phyloP scores from a whole-genome alignment of 2,329 filamentous ascomycete species.

The Rosellinia necatrix region DNA sequence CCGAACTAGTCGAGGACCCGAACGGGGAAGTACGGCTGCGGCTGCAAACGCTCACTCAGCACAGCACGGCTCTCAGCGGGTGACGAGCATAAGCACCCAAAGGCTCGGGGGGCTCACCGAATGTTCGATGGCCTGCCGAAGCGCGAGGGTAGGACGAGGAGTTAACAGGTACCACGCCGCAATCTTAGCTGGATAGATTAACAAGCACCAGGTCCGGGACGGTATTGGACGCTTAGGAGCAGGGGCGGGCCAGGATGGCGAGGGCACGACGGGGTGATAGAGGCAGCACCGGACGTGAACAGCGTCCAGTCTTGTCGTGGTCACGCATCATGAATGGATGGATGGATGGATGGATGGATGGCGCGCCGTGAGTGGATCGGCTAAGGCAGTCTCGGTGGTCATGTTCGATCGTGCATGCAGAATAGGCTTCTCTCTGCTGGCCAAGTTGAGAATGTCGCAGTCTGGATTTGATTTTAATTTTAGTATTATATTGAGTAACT shows the following conservation, averaged over 20 bases:
- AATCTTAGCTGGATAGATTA: conserved; percentile 17
- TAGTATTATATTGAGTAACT: conserved; percentile 3
- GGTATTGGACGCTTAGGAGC: conserved; percentile 22
- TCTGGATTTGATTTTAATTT: conserved; percentile 14
- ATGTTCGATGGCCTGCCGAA: conserved; percentile 17
- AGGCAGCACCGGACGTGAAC: conserved; percentile 27
- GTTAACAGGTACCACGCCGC: conserved; percentile 14
- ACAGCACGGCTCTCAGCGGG: conserved; percentile 2
- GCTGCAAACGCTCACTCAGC: conserved; percentile 4
- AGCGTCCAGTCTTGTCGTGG: background rate
- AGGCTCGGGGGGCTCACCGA: conserved; percentile 22
- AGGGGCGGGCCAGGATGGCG: conserved; percentile 17
- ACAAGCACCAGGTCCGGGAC: conserved; percentile 15
- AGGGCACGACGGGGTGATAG: conserved; percentile 9
- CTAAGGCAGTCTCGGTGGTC: conserved; percentile 30
- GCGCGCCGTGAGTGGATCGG: conserved; percentile 16
- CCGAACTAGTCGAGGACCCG: conserved; percentile 7
- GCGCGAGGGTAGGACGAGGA: conserved; percentile 13
- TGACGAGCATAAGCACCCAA: conserved; percentile 18
- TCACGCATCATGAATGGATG: conserved; percentile 13
- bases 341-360: background rate
- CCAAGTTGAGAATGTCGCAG: background rate
- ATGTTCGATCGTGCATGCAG: conserved; percentile 16
- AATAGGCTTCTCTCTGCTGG: conserved; percentile 20
- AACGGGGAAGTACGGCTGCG: conserved; percentile 8